Evolutionary conservation across 208 protist species (phyloP), one percentile per base, ranked within the genome.

Genomic region (Tritrichomonas musculus): DNA sequence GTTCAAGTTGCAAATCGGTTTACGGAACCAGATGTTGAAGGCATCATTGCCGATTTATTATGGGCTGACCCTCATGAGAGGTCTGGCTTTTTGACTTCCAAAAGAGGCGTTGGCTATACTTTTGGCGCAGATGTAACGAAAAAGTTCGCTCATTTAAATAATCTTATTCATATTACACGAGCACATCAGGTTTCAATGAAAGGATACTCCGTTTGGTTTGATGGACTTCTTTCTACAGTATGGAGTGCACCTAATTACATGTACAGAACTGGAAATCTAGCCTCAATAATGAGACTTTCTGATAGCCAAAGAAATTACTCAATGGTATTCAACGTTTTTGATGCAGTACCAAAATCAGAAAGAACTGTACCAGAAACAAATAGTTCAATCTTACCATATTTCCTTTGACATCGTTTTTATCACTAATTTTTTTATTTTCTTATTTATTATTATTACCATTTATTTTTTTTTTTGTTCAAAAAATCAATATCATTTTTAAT

Each of bases 41-140:
- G 98, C 1, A 96, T 99, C 53, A 97, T 99, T 27, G 99, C 98
- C 96, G 99, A 99, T 94, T 95, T 99, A 55, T 95, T 99, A 5
- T 99, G 98, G 98, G 98, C 97, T 11, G 98, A 99, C 94, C 98
- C 98, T n/a, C 92, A 95, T 49, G 94, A 95, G 80, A 94, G 97
- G 98, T 94, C 95, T 0, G 97, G 98, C 27, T 99, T 98, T 98
- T 98, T 98, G 75, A 73, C 99, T 50, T 97, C 96, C 55, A 98
- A 98, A 49, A 96, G 99, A 75, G 99, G 99, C 60, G 99, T 99
- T 47, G 99, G 99, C 11, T 99, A 98, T 94, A 96, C 99, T 39
- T 99, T 99, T 96, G 99, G 99, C 80, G 97, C 96, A 53, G 98
- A 99, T 94, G 97, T 99, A 0, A 97, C 99, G 72, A 27, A 47